Conservation (phyloP, 306 rosid genomes). For the Lotus japonicus region DNA sequence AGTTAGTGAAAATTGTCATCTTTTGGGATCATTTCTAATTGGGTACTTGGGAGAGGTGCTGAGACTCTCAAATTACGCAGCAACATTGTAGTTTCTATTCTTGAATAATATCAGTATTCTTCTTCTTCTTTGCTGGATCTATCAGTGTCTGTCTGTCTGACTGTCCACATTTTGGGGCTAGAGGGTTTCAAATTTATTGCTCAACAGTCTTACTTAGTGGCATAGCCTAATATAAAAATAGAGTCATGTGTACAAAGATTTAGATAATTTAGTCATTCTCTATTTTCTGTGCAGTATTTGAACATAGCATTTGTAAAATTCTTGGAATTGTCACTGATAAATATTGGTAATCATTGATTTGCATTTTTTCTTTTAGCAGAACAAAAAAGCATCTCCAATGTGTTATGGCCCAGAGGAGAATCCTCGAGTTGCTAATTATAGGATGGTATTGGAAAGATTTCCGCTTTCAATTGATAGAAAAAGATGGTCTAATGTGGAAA, state of each 20-base stretch:
- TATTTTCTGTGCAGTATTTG: neutral
- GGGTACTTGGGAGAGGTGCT: no score
- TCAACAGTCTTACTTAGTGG: neutral
- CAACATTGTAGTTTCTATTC: no score
- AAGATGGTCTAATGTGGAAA: conserved; percentile 67
- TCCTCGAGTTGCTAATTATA: conserved; percentile 58
- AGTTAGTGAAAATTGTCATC: no score
- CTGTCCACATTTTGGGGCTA: neutral
- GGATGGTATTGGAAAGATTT: conserved; percentile 52
- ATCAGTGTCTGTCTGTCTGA: neutral
- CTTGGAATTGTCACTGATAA: neutral
- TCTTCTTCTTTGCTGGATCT: no score
- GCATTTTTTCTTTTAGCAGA: conserved; percentile 27
- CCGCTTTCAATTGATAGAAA: conserved; percentile 54
- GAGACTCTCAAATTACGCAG: no score
- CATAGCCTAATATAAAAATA: neutral
- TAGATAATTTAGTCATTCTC: neutral
- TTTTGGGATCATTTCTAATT: no score
- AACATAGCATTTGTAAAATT: neutral
- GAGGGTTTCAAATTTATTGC: conserved; percentile 2
- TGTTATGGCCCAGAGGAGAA: conserved; percentile 75
- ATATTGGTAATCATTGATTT: conserved; percentile 14
- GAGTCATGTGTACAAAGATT: neutral
- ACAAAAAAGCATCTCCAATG: conserved; percentile 44
- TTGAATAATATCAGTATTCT: no score